Percentiles rank a stretch among this genome's conserved stretches.
phyloP scores from a whole-genome alignment of 2,329 filamentous ascomycete species.

The Alternaria sp. region DNA sequence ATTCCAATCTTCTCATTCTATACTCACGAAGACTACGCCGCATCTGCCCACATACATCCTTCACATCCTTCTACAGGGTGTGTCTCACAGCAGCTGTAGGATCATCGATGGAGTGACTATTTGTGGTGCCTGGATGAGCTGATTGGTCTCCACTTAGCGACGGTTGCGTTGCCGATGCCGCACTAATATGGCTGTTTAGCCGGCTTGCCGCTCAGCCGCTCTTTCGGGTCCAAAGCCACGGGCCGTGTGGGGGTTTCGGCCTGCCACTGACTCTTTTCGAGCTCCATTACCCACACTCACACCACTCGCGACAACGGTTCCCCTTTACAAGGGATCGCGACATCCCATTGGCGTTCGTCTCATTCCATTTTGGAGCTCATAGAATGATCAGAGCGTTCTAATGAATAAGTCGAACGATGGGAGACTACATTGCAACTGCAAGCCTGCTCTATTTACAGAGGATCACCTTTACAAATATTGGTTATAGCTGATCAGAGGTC shows the following conservation, averaged over 20 bases:
- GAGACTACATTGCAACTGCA: neutral
- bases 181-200: neutral
- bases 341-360: neutral
- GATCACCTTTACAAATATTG: neutral
- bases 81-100: neutral
- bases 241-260: neutral
- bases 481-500: neutral
- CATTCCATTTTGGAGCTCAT: neutral
- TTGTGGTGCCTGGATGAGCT: neutral
- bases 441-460: neutral
- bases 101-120: neutral
- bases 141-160: neutral
- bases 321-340: neutral
- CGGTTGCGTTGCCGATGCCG: neutral
- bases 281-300: neutral
- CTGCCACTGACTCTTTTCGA: neutral
- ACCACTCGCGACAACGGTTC: neutral
- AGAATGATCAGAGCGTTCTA: neutral
- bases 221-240: neutral
- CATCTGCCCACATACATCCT: neutral
- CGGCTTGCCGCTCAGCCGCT: neutral
- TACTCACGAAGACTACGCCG: neutral
- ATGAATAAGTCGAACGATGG: neutral
- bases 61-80: neutral
- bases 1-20: neutral